Evolutionary conservation across 2,329 filamentous ascomycete genomes (phyloP), one percentile per base, ranked within the genome.

Genomic region (Septoria linicola): DNA sequence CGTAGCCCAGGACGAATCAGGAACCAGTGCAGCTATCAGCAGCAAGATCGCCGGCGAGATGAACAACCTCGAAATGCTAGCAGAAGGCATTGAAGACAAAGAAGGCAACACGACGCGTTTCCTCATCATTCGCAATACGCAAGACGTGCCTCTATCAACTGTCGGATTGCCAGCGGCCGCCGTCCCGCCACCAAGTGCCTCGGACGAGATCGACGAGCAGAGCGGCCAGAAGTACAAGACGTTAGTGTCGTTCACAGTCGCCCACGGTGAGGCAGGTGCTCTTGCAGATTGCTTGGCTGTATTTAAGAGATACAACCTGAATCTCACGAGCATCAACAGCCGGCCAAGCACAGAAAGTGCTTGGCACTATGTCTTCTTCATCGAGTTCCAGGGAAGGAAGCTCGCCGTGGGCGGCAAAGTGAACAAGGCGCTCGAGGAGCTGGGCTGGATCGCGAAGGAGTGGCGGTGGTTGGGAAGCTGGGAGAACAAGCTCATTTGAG

Each of bases 301-400:
- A 49, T 97, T 97, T 72, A 83, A 84, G 57, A 75, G 74, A 6
- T 78, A 81, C 59, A 78, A 79, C 4, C 76, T 96, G 51, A 95
- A 96, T 67, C 73, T 97, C 60, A 96, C 91, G 23, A 92, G 86
- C 68, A 95, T 97, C 70, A 91, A 90, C 67, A 90, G 88, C 59
- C 74, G 92, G 58, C 92, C 92, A 4, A 90, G 88, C 63, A 80
- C 87, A 49, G 75, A 80, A 32, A 73, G 76, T 60, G 82, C 87
- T 16, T 97, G 95, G 81, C 84, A 95, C 68, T 97, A 97, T 72
- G 81, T 96, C 31, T 96, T 97, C 73, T 91, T 97, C 66, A 84
- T 96, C 23, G 92, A 97, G 75, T 90, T 95, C 63, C 81, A 87
- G 67, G 85, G 87, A 1, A 78, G 82, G 67, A 73, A 72, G 59